A percentile compares a stretch with the other conserved stretches of the same genome.
Conservation (phyloP, 768 basidiomycete genomes). For the Calocybe gangraenosa region DNA sequence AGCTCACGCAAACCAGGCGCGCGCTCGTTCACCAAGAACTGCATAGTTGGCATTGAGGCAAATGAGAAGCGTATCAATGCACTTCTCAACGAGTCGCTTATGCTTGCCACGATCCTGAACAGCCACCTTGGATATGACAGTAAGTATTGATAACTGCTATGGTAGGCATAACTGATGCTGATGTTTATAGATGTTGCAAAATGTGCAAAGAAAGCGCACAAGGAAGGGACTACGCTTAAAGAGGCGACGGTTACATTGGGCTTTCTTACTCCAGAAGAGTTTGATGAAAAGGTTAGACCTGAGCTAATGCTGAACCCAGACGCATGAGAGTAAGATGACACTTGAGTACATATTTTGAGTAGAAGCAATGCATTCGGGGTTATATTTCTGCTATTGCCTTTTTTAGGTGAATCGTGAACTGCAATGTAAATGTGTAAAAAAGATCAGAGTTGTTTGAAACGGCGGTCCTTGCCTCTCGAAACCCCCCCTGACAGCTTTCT, state of each 20-base stretch:
- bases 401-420: constrained; percentile 24
- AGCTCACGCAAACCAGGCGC: constrained; percentile 44
- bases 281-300: constrained; percentile 89
- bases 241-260: constrained; percentile 89
- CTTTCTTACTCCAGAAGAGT: constrained; percentile 84
- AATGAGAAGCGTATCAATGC: constrained; percentile 92
- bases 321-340: constrained; percentile 20
- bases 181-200: constrained; percentile 83
- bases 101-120: constrained; percentile 98
- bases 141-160: constrained; percentile 35
- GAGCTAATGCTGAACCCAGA: constrained; percentile 83
- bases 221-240: constrained; percentile 94
- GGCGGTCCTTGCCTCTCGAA: constrained; percentile 21
- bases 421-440: constrained; percentile 28
- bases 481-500: constrained; percentile 19
- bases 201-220: constrained; percentile 99
- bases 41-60: constrained; percentile 92
- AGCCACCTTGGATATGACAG: constrained; percentile 96
- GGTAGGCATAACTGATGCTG: constrained; percentile 8
- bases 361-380: constrained; percentile 4
- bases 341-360: constrained; percentile 4
- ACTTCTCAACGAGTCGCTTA: constrained; percentile 90
- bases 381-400: constrained; percentile 15
- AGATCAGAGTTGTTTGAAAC: constrained; percentile 28
- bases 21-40: constrained; percentile 95